phyloP scores from a whole-genome alignment of 2,329 filamentous ascomycete species.

The Emergomyces africanus region DNA sequence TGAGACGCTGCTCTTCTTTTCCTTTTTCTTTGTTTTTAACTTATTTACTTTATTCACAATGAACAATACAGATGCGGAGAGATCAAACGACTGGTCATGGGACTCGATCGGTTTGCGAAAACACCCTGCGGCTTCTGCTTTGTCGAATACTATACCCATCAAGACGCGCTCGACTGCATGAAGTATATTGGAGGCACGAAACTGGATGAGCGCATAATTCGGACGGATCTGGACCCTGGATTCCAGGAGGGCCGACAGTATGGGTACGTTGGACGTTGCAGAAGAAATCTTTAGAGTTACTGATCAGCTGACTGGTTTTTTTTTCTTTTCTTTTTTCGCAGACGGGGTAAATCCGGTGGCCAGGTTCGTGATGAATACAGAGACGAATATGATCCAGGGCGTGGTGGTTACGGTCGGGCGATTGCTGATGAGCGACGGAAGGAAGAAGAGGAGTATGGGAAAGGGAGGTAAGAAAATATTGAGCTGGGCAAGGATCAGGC shows the following conservation, averaged over 20 bases:
- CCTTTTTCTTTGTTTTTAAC: not conserved
- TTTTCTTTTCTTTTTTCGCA: conserved; percentile 12
- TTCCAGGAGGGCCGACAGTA: conserved; percentile 96
- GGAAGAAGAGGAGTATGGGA: conserved; percentile 48
- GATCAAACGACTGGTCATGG: conserved; percentile 97
- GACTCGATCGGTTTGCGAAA: conserved; percentile 90
- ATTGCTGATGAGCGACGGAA: conserved; percentile 50
- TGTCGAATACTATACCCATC: conserved; percentile 97
- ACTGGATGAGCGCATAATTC: conserved; percentile 90
- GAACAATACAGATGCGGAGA: conserved; percentile 55
- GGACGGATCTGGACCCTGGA: conserved; percentile 88
- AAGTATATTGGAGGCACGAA: conserved; percentile 98
- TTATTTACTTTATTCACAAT: conserved; percentile 7
- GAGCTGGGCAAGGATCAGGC: conserved; percentile 1
- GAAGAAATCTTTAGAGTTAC: not conserved
- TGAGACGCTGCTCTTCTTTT: not conserved
- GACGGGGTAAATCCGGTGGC: conserved; percentile 82
- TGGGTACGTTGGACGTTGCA: conserved; percentile 38
- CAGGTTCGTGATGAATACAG: conserved; percentile 97
- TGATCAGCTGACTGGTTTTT: conserved; percentile 10
- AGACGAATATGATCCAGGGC: conserved; percentile 89
- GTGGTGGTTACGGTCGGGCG: conserved; percentile 77
- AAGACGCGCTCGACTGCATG: conserved; percentile 94
- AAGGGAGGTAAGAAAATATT: conserved; percentile 33
- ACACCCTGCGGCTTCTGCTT: conserved; percentile 99